Conservation (phyloP, 2,329 filamentous ascomycete genomes). For the Penicillium brasilianum region DNA sequence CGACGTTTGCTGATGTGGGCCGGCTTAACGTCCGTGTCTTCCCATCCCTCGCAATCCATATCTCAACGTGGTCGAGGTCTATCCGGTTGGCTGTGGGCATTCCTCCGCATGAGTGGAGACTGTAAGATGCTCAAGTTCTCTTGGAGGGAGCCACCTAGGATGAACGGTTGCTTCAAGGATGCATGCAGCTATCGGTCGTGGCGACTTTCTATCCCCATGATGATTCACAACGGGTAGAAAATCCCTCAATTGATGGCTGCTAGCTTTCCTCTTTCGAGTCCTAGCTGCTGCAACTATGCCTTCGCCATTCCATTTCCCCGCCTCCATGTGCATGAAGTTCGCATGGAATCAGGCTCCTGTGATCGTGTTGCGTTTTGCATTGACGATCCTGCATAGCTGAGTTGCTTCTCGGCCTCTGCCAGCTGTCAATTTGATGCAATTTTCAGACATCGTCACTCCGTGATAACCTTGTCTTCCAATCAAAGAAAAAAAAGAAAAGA, state of each 20-base stretch:
- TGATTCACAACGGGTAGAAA: conserved; percentile 39
- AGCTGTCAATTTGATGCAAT: conserved; percentile 43
- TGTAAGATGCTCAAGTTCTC: conserved; percentile 40
- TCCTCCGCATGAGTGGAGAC: conserved; percentile 41
- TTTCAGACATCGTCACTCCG: conserved; percentile 28
- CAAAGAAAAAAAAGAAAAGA: conserved; percentile 25
- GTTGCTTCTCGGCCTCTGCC: conserved; percentile 39
- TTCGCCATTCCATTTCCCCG: conserved; percentile 37
- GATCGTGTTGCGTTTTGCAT: conserved; percentile 36
- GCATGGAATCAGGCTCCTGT: conserved; percentile 35
- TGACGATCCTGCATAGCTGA: conserved; percentile 41
- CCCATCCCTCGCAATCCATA: conserved; percentile 36
- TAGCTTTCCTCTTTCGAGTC: conserved; percentile 30
- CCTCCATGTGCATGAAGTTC: conserved; percentile 38
- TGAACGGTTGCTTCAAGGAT: conserved; percentile 44
- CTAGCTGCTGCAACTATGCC: conserved; percentile 38
- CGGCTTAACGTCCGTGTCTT: conserved; percentile 41
- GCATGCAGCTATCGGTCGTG: conserved; percentile 47
- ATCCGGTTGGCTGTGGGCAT: conserved; percentile 42
- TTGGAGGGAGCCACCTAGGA: conserved; percentile 39
- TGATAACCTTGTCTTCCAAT: conserved; percentile 32
- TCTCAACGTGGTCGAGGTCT: conserved; percentile 34
- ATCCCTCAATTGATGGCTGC: conserved; percentile 42
- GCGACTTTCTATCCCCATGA: conserved; percentile 37
- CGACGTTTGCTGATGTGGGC: conserved; percentile 38